These are phyloP conservation scores for Blastobotrys malaysiensis DNA, from an alignment of 1,139 yeast genomes.

Conservation along the genomic window DNA sequence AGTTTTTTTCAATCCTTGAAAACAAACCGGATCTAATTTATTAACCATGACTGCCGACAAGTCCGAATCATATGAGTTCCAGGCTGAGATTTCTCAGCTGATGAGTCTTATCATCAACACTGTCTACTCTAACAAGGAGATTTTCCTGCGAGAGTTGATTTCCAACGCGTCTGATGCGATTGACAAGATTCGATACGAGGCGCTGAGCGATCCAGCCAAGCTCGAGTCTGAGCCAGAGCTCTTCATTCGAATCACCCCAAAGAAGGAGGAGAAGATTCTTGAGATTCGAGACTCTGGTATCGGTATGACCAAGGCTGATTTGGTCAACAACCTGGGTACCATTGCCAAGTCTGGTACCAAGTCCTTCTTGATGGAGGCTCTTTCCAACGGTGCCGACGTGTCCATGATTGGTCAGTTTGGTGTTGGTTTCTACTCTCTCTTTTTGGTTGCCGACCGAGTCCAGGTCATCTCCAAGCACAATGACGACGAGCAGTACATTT, in stretches of 20 bases:
- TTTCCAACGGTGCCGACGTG: slow-evolving; percentile 99
- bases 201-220: slow-evolving; percentile 85
- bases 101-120: slow-evolving; percentile 99
- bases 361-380: slow-evolving; percentile 94
- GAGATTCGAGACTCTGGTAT: slow-evolving; percentile 99
- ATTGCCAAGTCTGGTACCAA: slow-evolving; percentile 99
- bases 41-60: slow-evolving; percentile 18
- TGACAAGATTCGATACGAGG: slow-evolving; percentile 96
- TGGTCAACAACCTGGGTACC: slow-evolving; percentile 99
- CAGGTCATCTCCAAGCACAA: slow-evolving; percentile 98
- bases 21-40: neutral
- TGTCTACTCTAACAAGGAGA: slow-evolving; percentile 98
- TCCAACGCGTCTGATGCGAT: slow-evolving; percentile 97
- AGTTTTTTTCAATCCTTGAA: neutral
- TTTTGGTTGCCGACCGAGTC: slow-evolving; percentile 98
- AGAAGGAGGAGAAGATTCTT: slow-evolving; percentile 86
- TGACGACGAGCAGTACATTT: slow-evolving; percentile 98
- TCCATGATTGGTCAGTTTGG: slow-evolving; percentile 99
- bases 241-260: slow-evolving; percentile 95
- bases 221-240: slow-evolving; percentile 95
- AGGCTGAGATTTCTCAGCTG: slow-evolving; percentile 99
- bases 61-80: slow-evolving; percentile 62
- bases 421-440: slow-evolving; percentile 99
- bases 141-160: slow-evolving; percentile 97
- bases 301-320: slow-evolving; percentile 99